Conservation (phyloP, 1,139 yeast genomes). For the Candida dubliniensis region DNA sequence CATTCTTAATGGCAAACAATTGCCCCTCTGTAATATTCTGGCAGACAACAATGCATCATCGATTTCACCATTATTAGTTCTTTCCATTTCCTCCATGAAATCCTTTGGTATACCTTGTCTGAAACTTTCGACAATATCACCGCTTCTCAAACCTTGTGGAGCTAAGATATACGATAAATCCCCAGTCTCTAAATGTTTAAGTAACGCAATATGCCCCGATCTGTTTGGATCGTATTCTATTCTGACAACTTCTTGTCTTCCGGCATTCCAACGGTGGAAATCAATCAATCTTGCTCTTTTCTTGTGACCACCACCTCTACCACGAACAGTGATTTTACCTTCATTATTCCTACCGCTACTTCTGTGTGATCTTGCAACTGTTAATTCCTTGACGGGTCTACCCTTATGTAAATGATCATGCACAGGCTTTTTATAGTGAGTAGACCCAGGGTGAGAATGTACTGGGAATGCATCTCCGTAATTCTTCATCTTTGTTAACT, state of each 20-base stretch:
- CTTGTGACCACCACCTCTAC: conserved; percentile 96
- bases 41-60: conserved; percentile 92
- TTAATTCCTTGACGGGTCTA: conserved; percentile 72
- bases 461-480: conserved; percentile 67
- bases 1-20: conserved; percentile 89
- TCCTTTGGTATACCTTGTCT: conserved; percentile 84
- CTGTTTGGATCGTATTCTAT: conserved; percentile 97
- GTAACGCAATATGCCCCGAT: conserved; percentile 87
- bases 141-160: conserved; percentile 88
- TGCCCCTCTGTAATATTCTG: conserved; percentile 88
- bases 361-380: conserved; percentile 62
- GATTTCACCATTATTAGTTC: conserved; percentile 65
- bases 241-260: conserved; percentile 77
- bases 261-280: conserved; percentile 63
- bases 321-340: conserved; percentile 89
- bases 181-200: conserved; percentile 64
- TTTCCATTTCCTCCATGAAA: conserved; percentile 67
- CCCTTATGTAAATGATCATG: conserved; percentile 89
- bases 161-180: conserved; percentile 81
- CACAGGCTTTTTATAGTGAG: conserved; percentile 87
- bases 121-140: conserved; percentile 87
- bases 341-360: conserved; percentile 88
- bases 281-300: conserved; percentile 84
- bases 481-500: conserved; percentile 68
- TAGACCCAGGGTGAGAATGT: conserved; percentile 75